These are phyloP conservation scores for Neopestalotiopsis sp. DNA, from an alignment of 2,329 filamentous ascomycete species.

Conservation along the genomic window DNA sequence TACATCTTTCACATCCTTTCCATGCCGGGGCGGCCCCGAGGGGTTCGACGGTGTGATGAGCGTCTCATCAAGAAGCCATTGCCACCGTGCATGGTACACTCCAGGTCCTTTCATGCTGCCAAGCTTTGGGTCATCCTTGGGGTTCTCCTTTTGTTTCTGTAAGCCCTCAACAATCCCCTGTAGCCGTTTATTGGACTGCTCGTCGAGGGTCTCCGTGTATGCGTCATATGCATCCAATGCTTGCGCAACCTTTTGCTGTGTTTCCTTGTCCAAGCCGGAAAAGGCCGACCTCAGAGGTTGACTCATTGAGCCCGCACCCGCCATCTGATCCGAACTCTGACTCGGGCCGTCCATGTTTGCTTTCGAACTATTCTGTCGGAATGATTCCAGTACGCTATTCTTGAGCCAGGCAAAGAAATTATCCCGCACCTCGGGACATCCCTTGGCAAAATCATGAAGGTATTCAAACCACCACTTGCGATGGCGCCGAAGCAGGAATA, in stretches of 20 bases:
- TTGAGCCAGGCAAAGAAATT: constrained; percentile 68
- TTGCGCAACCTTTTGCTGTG: constrained; percentile 50
- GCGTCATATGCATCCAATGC: constrained; percentile 64
- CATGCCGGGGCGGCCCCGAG: constrained; percentile 57
- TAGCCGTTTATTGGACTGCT: constrained; percentile 60
- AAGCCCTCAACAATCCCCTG: constrained; percentile 56
- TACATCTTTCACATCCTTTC: constrained; percentile 55
- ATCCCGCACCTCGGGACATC: constrained; percentile 68
- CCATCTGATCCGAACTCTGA: constrained; percentile 19
- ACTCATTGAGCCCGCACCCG: constrained; percentile 41
- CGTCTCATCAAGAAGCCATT: constrained; percentile 72
- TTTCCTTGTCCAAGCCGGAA: constrained; percentile 49
- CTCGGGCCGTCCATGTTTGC: not conserved
- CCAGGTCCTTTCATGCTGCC: constrained; percentile 66
- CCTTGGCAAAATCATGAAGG: constrained; percentile 71
- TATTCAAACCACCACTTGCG: constrained; percentile 70
- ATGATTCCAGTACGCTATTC: constrained; percentile 62
- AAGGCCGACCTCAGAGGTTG: constrained; percentile 49
- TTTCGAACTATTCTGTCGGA: constrained; percentile 15
- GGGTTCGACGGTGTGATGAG: constrained; percentile 66
- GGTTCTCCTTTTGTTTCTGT: constrained; percentile 25
- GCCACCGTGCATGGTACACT: constrained; percentile 75
- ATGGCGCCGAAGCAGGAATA: constrained; percentile 69
- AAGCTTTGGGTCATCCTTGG: not conserved
- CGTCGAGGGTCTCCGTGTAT: constrained; percentile 63